Base-by-base conservation (phyloP, 2,329 filamentous ascomycete genomes). In the Alternaria gaisen region DNA sequence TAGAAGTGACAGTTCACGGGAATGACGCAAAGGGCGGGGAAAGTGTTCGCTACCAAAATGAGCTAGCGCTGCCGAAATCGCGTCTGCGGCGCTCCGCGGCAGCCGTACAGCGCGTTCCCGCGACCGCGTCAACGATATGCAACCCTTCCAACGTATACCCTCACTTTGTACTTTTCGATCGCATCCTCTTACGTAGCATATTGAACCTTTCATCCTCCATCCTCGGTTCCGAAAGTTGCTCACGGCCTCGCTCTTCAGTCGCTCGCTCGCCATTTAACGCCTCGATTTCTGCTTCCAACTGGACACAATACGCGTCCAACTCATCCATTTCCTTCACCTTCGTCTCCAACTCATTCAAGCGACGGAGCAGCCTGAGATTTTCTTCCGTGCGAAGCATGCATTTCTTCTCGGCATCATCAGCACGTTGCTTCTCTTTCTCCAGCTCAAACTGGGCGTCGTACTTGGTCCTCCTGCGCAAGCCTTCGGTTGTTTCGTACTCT, bases 11-110 rank as follows among this genome's bases (percentile, higher is more conserved):
- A 36, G 30, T 22, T 56, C 48, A 16, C 36, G 41, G 46, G 4
- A 20, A 63, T 66, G 64, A 66, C 64, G 58, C 61, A 64, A 38
- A 6, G 44, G 7, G 50, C 50, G 44, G 53, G 64, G 60, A 52
- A 64, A 56, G 12, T 16, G 22, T 32, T 10, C 11, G 46, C 20
- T 11, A 16, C 32, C 40, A 18, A 60, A 53, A 3, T 26, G 0
- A 48, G 58, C 43, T 64, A 64, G 61, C 58, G 58, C 34, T 50
- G 36, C 50, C 58, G 41, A 60, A 42, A 18, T 41, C 22, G 46
- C 36, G 18, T 46, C 26, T 60, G 44, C 52, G 38, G 38, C 44
- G 42, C 57, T 59, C 52, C 28, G 44, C 56, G 56, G 56, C 52
- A 47, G 24, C 22, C 30, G 12, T 55, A 8, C 42, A 47, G 22